Percentiles rank a stretch among this genome's conserved stretches.
These are phyloP conservation scores for Backusella morwellensis DNA, from an alignment of 192 early-diverging fungal genomes.

Conservation along the genomic window DNA sequence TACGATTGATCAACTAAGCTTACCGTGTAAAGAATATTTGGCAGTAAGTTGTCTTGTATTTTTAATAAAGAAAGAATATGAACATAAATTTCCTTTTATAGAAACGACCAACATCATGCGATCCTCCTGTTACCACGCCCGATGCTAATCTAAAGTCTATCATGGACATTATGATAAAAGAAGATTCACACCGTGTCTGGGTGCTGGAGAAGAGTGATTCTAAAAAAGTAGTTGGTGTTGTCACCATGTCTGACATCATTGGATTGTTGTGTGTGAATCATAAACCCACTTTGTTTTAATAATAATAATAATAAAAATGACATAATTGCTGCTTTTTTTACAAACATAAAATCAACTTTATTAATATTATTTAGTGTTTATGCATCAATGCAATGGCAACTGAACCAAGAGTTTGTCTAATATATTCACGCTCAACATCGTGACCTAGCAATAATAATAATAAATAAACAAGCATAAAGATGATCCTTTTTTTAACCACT, in stretches of 20 bases:
- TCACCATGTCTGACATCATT: conserved; percentile 61
- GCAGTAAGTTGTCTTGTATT: conserved; percentile 35
- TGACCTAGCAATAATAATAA: conserved; percentile 44
- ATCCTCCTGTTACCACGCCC: conserved; percentile 24
- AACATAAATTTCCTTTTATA: not conserved
- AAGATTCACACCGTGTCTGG: conserved; percentile 61
- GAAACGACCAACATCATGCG: not conserved
- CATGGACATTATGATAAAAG: conserved; percentile 36
- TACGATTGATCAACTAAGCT: conserved; percentile 39
- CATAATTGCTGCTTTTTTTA: not conserved
- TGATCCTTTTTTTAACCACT: conserved; percentile 27
- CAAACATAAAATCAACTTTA: no score
- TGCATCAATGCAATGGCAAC: conserved; percentile 53
- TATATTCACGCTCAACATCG: conserved; percentile 72
- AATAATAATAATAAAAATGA: no score
- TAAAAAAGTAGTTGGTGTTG: conserved; percentile 45
- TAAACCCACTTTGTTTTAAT: not conserved
- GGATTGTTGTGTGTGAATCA: not conserved
- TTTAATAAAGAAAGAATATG: not conserved
- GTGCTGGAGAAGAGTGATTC: conserved; percentile 35
- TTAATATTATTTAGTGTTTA: not conserved
- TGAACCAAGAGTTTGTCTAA: conserved; percentile 76
- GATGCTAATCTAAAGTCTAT: conserved; percentile 36
- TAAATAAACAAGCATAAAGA: not conserved
- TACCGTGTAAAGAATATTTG: conserved; percentile 52